A percentile compares a stretch with the other conserved stretches of the same genome.
Conservation (phyloP, 1,139 yeast species). For the Suhomyces guaymorum region DNA sequence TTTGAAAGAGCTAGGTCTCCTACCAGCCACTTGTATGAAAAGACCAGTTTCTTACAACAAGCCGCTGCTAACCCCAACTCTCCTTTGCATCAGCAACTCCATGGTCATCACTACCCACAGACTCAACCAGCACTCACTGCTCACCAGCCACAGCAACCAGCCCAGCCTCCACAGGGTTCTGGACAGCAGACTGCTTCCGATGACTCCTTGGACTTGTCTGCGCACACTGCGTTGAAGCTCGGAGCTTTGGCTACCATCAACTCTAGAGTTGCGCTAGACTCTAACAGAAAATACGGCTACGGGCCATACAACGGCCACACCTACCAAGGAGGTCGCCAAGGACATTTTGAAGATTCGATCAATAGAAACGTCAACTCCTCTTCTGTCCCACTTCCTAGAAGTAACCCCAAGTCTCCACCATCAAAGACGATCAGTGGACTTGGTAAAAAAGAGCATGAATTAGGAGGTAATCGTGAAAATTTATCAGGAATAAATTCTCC, state of each 20-base stretch:
- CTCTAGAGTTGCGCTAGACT: conserved; percentile 60
- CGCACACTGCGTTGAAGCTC: conserved; percentile 51
- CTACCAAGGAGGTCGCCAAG: conserved; percentile 15
- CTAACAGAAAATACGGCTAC: conserved; percentile 42
- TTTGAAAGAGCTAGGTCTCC: conserved; percentile 46
- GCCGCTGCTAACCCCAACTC: conserved; percentile 39
- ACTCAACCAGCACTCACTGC: conserved; percentile 8
- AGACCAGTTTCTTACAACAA: conserved; percentile 46
- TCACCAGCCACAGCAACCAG: conserved; percentile 9
- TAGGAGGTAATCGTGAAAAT: conserved; percentile 13
- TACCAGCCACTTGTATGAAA: conserved; percentile 46
- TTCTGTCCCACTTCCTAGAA: conserved; percentile 36
- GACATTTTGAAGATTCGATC: conserved; percentile 36
- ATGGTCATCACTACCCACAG: conserved; percentile 15
- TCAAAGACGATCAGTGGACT: conserved; percentile 9
- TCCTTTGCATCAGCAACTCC: conserved; percentile 26
- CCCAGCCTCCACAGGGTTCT: conserved; percentile 3
- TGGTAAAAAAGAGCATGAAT: conserved; percentile 10
- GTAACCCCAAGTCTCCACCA: conserved; percentile 15
- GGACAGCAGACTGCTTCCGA: conserved; percentile 10
- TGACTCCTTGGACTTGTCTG: conserved; percentile 38
- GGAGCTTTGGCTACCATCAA: conserved; percentile 67
- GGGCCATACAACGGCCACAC: conserved; percentile 10
- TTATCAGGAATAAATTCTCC: conserved; percentile 18
- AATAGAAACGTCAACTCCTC: conserved; percentile 40